phyloP scores from a whole-genome alignment of 2,329 filamentous ascomycete genomes.

The Colletotrichum graminicola region DNA sequence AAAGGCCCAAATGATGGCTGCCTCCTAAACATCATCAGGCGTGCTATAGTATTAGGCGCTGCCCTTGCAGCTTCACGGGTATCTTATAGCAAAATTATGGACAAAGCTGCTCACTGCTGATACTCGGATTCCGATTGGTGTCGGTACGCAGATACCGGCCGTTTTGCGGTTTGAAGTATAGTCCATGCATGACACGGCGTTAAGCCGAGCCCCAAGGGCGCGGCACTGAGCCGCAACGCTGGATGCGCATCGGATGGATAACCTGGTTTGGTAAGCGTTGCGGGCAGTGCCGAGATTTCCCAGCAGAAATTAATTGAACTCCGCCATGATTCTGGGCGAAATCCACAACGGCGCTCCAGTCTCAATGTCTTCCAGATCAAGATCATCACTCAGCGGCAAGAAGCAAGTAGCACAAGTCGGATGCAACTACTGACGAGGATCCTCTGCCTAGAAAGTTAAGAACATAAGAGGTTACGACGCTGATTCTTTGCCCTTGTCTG shows the following conservation, averaged over 20 bases:
- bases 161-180: not conserved
- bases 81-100: not conserved
- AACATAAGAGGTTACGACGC: not conserved
- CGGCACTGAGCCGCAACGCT: not conserved
- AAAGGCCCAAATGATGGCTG: not conserved
- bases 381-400: too few relatives aligned
- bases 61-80: not conserved
- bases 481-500: not conserved
- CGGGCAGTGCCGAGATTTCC: not conserved
- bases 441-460: not conserved
- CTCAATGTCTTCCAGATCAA: not conserved
- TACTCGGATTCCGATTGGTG: not conserved
- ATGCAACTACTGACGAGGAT: constrained; percentile 1
- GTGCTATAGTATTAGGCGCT: not conserved
- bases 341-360: not conserved
- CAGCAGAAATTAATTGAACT: not conserved
- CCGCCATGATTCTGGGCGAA: not conserved
- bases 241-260: not conserved
- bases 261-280: not conserved
- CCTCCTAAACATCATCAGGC: not conserved
- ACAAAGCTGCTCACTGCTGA: not conserved
- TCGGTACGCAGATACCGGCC: not conserved
- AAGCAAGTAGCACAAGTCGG: not conserved
- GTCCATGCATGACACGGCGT: not conserved
- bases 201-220: not conserved